Percentiles rank a stretch among this genome's conserved stretches.
Evolutionary conservation across 176 grass and related monocot species (phyloP).

Genomic region (Aegilops tauschii): DNA sequence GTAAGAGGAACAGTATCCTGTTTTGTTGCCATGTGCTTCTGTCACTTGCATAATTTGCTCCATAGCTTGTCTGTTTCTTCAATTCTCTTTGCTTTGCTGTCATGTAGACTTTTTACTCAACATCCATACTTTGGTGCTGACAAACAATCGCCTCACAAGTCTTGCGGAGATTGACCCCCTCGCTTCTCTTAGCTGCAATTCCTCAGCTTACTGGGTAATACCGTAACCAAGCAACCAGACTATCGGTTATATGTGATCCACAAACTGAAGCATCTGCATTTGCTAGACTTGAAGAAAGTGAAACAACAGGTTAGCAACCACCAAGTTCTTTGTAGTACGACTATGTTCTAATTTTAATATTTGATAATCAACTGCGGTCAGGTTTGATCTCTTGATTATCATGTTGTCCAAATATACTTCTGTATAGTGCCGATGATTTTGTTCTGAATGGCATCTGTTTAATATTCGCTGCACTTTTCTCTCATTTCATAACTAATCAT

Average conservation of each 20-base stretch:
- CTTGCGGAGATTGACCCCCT: too few relatives aligned
- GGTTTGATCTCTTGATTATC: background rate
- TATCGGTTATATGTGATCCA: conserved; percentile 95
- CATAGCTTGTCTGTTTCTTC: background rate
- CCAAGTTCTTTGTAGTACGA: background rate
- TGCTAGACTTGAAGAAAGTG: conserved; percentile 95
- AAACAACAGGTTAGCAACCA: conserved; percentile 78
- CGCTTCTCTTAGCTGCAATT: conserved; percentile 30
- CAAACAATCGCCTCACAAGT: too few relatives aligned
- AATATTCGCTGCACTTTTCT: background rate
- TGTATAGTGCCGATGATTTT: background rate
- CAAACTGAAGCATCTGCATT: conserved; percentile 77
- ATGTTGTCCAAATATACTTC: background rate
- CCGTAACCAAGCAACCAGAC: conserved; percentile 89
- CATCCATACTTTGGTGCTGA: too few relatives aligned
- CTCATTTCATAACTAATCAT: background rate
- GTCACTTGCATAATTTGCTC: background rate
- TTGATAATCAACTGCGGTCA: background rate
- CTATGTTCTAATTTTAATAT: background rate
- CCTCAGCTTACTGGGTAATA: conserved; percentile 95
- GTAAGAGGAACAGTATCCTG: conserved; percentile 31
- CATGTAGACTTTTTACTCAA: too few relatives aligned
- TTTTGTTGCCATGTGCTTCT: conserved; percentile 5
- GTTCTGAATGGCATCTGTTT: background rate
- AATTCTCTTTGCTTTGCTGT: conserved; percentile 26